phyloP scores from a whole-genome alignment of 225 moss, liverwort and hornwort genomes.

The Rhytidiadelphus loreus region DNA sequence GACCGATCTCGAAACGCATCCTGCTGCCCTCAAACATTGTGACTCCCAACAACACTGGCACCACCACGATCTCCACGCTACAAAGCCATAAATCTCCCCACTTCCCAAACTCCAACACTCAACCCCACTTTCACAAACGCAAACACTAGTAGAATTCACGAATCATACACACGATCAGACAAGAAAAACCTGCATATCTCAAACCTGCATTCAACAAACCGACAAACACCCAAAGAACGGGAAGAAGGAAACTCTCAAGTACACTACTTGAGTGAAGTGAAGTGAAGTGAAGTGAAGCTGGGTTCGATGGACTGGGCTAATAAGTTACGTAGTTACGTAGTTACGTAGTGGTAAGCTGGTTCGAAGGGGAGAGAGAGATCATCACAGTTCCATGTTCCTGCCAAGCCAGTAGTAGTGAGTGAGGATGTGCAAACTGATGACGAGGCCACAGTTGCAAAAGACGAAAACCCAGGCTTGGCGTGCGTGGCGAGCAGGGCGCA shows the following conservation, averaged over 20 bases:
- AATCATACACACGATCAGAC: too few relatives aligned
- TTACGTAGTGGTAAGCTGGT: background rate
- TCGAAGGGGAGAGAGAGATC: background rate
- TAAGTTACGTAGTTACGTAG: too few relatives aligned
- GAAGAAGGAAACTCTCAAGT: background rate
- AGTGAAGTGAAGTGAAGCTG: background rate
- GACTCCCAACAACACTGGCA: background rate
- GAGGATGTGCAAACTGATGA: background rate
- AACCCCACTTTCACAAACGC: background rate
- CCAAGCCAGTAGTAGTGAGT: background rate
- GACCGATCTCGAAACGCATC: slow-evolving; percentile 28
- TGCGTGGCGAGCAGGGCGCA: background rate
- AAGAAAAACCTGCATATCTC: background rate
- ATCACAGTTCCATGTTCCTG: background rate
- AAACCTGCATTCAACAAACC: background rate
- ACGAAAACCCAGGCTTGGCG: background rate
- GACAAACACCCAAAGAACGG: background rate
- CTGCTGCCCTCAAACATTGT: background rate
- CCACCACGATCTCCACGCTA: background rate
- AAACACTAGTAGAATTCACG: background rate
- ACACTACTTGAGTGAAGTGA: background rate
- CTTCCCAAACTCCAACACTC: background rate
- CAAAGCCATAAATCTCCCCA: background rate
- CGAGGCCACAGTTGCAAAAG: background rate
- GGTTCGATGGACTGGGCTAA: background rate